Base-by-base conservation (phyloP, 2,329 filamentous ascomycete genomes). In the Cladorrhinum sp. region DNA sequence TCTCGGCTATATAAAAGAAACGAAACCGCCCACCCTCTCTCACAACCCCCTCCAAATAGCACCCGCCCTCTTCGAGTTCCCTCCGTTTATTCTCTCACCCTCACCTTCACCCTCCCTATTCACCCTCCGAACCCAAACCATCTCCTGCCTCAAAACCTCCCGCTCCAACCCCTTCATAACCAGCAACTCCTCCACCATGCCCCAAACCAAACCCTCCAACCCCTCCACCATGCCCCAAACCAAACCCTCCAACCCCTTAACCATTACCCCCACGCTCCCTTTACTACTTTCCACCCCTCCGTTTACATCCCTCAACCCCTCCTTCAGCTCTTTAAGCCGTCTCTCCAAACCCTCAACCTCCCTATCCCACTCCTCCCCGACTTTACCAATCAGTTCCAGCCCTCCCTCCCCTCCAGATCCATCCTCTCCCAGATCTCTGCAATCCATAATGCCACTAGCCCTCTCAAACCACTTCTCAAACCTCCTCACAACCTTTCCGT, bases 161-260 rank as follows among this genome's bases (percentile, higher is more conserved):
- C 74, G 75, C 73, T 88, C 85, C 59, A 90, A 82, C 67, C 80
- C 78, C 59, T 79, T 79, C 86, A 90, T 89, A 62, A 81, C 62
- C n/a, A 72, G 72, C 64, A 90, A 73, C 75, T 89, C 87, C n/a
- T 75, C 76, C 50, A 86, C 72, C 86, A 89, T 89, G 36, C 80
- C 83, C 53, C 75, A 69, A 12, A 88, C 78, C 50, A 89, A 71
- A 16, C 67, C 69, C 21, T 76, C 71, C 59, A 80, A 83, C 2
- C 76, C 87, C n/a, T 75, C 76, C 50, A 86, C 72, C 86, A 89
- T 89, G 36, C 80, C 83, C 53, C 75, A 69, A 12, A 88, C 78
- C 50, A 89, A 71, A 16, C 67, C 69, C 21, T 76, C 71, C 59
- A 80, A 83, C 2, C 76, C 79, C 6, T 71, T 72, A 42, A 88